phyloP scores from a whole-genome alignment of 306 rosid species.

The Trifolium pratense region DNA sequence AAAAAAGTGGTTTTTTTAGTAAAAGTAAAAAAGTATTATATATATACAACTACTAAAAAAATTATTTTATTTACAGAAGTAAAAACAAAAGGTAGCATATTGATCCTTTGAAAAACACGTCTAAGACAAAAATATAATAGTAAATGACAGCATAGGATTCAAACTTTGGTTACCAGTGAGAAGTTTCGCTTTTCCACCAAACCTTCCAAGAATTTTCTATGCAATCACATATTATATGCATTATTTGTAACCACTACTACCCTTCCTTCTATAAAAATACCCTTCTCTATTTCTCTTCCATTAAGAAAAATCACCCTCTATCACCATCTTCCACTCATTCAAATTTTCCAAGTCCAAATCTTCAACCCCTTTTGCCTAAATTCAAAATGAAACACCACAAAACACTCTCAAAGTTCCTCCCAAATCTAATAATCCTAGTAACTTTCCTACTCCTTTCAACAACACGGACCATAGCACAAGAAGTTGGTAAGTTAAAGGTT shows the following conservation, averaged over 20 bases:
- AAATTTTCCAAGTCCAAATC: background rate
- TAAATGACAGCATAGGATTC: background rate
- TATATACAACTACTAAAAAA: no score
- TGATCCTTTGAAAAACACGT: no score
- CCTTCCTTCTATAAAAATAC: background rate
- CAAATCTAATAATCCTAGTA: slow-evolving; percentile 28
- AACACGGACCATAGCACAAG: slow-evolving; percentile 53
- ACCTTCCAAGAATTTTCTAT: background rate
- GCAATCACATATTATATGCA: background rate
- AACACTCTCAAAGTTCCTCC: slow-evolving; percentile 24
- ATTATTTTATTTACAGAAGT: no score
- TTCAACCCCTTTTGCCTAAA: background rate
- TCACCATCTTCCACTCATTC: background rate
- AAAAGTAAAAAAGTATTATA: no score
- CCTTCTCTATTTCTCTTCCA: background rate
- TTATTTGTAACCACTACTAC: background rate
- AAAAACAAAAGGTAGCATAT: no score
- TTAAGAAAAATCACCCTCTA: background rate
- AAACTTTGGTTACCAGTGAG: background rate
- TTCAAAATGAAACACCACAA: slow-evolving; percentile 49
- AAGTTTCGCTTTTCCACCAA: background rate
- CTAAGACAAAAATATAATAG: no score
- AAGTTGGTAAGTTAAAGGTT: slow-evolving; percentile 68
- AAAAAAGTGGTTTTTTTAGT: no score
- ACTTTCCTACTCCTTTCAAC: slow-evolving; percentile 36